These are phyloP conservation scores for Cystofilobasidium bisporidii DNA, from an alignment of 768 basidiomycete species.

Conservation along the genomic window DNA sequence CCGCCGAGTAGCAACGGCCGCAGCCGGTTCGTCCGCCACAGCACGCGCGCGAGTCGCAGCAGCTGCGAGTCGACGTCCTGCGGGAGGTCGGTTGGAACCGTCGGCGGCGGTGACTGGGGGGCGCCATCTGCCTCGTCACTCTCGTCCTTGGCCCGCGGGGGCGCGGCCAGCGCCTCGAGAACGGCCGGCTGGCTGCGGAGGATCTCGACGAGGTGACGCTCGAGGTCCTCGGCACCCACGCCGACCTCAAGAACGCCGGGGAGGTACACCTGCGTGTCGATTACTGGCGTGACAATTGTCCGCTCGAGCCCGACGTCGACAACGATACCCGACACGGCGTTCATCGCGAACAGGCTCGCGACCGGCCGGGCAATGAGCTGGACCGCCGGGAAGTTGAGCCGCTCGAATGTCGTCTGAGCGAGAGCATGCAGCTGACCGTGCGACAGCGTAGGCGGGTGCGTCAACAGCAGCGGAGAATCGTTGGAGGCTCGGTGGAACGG, in stretches of 20 bases:
- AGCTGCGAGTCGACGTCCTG: slow-evolving; percentile 42
- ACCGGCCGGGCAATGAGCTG: slow-evolving; percentile 72
- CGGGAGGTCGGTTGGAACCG: slow-evolving; percentile 57
- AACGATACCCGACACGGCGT: slow-evolving; percentile 61
- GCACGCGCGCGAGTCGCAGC: slow-evolving; percentile 28
- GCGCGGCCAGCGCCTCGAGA: slow-evolving; percentile 51
- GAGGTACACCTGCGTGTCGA: slow-evolving; percentile 59
- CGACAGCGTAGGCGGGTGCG: slow-evolving; percentile 57
- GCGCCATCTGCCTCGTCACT: slow-evolving; percentile 44
- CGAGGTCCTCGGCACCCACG: slow-evolving; percentile 62
- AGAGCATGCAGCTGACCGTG: slow-evolving; percentile 60
- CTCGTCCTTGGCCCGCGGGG: too few relatives aligned
- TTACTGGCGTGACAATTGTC: slow-evolving; percentile 68
- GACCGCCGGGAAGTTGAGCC: slow-evolving; percentile 79
- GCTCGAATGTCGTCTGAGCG: slow-evolving; percentile 81
- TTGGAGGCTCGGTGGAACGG: slow-evolving; percentile 72
- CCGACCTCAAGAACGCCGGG: slow-evolving; percentile 50
- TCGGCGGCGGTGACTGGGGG: slow-evolving; percentile 49
- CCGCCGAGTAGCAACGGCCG: slow-evolving; percentile 27
- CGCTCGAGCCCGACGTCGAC: slow-evolving; percentile 69
- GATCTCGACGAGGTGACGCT: slow-evolving; percentile 63
- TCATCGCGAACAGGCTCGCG: slow-evolving; percentile 70
- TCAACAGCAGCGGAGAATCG: slow-evolving; percentile 74
- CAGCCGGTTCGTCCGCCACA: slow-evolving; percentile 31
- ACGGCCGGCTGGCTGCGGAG: slow-evolving; percentile 52